Percentiles rank a stretch among this genome's conserved stretches.
phyloP scores from a whole-genome alignment of 2,329 filamentous ascomycete genomes.

The Trichothecium sympodiale region DNA sequence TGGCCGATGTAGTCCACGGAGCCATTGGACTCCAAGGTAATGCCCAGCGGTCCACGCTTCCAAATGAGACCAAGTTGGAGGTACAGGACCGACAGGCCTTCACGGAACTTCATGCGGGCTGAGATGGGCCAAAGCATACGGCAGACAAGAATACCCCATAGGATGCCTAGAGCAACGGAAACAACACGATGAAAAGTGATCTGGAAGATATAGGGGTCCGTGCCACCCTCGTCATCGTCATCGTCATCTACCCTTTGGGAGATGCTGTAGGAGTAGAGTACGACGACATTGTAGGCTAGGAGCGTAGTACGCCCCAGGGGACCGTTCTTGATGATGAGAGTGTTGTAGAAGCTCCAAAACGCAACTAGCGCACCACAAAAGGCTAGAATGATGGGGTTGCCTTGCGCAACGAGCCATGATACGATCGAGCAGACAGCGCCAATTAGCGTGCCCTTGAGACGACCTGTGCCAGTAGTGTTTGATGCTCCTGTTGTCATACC shows the following conservation, averaged over 20 bases:
- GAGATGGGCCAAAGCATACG: slow-evolving; percentile 90
- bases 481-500: slow-evolving; percentile 95
- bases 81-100: slow-evolving; percentile 84
- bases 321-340: slow-evolving; percentile 70
- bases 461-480: slow-evolving; percentile 81
- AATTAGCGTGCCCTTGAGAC: slow-evolving; percentile 76
- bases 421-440: slow-evolving; percentile 66
- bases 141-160: slow-evolving; percentile 89
- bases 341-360: slow-evolving; percentile 80
- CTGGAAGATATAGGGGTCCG: slow-evolving; percentile 72
- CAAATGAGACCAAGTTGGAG: slow-evolving; percentile 92
- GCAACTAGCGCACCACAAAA: slow-evolving; percentile 74
- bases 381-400: slow-evolving; percentile 64
- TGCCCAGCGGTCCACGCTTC: slow-evolving; percentile 81
- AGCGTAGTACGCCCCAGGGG: slow-evolving; percentile 90
- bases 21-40: slow-evolving; percentile 50
- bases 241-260: slow-evolving; percentile 69
- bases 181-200: slow-evolving; percentile 83
- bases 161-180: slow-evolving; percentile 72
- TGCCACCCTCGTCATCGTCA: slow-evolving; percentile 80
- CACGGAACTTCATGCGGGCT: slow-evolving; percentile 75
- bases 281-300: slow-evolving; percentile 90
- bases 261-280: slow-evolving; percentile 87
- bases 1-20: slow-evolving; percentile 68
- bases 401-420: slow-evolving; percentile 67